Base-by-base conservation (phyloP, 2,329 filamentous ascomycete genomes). In the Bipolaris zeicola region DNA sequence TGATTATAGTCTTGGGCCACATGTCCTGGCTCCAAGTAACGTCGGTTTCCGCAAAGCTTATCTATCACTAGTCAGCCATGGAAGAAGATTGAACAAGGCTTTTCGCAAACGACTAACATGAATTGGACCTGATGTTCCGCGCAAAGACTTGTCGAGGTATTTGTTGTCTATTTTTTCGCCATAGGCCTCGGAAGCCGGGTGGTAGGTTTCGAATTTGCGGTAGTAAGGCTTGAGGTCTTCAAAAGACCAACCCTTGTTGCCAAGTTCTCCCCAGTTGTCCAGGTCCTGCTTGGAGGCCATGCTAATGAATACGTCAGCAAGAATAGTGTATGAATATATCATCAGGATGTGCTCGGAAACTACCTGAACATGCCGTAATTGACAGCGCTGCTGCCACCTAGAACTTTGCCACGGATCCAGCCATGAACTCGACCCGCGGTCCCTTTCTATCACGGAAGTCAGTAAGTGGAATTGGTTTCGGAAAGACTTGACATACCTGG, bases 261-360 rank as follows among this genome's bases (percentile, higher is more conserved):
- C 77, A 14, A 77, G 58, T 53, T 72, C 63, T n/a, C 54, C 72
- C 78, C 78, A 80, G 2, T 76, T 75, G 58, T 80, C 69, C 10
- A 73, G 49, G 33, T 71, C 69, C 43, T 70, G 65, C 26, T 60
- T 48, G 0, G 70, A 72, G 4, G 66, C 67, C 67, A 68, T 68
- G 26, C 58, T 63, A 37, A 64, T 28, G 5, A 7, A 8, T 16
- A 20, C 14, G 34, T 52, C n/a, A 52, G 24, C 13, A 38, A 26
- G 24, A 8, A 5, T 10, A 3, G 2, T 8, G 6, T 0, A 3
- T 18, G 11, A 26, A 2, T 26, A 3, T 16, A 3, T 7, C 2
- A 24, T 10, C 5, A 28, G 41, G 4, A 10, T 4, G 16, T 2
- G 28, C 2, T 3, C 5, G 7, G 16, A 11, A 22, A 6, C 34